Conservation (phyloP, 176 grass and related monocot genomes). For the Hordeum marinum region DNA sequence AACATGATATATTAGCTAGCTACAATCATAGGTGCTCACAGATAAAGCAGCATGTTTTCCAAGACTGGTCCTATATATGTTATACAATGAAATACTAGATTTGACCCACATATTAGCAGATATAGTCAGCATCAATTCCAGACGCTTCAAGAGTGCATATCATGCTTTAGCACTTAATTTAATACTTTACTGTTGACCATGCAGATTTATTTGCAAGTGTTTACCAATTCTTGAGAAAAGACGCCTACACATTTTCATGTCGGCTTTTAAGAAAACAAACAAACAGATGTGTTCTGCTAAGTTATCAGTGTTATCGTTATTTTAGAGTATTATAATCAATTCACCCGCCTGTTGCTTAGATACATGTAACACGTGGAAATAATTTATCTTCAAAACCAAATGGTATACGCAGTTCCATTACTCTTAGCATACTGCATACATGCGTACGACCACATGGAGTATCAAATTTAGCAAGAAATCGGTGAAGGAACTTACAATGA, state of each 20-base stretch:
- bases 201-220: not conserved
- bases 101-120: not conserved
- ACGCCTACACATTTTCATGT: not conserved
- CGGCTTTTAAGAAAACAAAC: not conserved
- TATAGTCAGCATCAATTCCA: not conserved
- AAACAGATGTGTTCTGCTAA: not conserved
- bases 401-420: not conserved
- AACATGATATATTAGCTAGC: not conserved
- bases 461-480: not conserved
- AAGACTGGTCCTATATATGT: not conserved
- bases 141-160: not conserved
- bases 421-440: not conserved
- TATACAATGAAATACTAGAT: not conserved
- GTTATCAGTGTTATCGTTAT: not conserved
- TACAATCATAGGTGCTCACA: not conserved
- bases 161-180: not conserved
- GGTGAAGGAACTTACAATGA: slow-evolving; percentile 54
- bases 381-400: not conserved
- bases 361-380: not conserved
- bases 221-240: not conserved
- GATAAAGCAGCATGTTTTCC: not conserved
- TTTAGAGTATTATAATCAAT: not conserved
- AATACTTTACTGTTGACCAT: not conserved
- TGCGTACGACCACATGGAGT: not conserved
- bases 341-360: not conserved